phyloP scores from a whole-genome alignment of 768 basidiomycete species.

The Cyclocybe cylindracea region DNA sequence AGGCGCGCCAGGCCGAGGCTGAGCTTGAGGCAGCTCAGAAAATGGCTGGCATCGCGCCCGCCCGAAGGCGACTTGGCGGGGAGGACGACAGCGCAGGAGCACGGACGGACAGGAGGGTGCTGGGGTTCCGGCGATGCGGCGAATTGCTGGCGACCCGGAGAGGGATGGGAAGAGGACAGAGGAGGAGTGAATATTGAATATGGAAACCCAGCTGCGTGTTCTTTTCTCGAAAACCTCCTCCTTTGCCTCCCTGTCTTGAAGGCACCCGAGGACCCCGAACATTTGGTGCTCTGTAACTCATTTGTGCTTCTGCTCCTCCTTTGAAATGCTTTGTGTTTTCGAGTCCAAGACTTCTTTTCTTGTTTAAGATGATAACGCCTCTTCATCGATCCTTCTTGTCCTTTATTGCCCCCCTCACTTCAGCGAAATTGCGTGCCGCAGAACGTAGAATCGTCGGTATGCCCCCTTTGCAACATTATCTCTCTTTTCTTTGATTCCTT shows the following conservation, averaged over 20 bases:
- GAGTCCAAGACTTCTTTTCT: too few relatives aligned
- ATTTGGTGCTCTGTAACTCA: too few relatives aligned
- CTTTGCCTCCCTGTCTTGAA: not conserved
- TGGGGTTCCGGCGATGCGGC: constrained; percentile 20
- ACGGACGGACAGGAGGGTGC: constrained; percentile 37
- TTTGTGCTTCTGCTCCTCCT: too few relatives aligned
- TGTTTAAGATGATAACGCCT: too few relatives aligned
- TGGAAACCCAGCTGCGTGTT: not conserved
- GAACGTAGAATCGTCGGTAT: too few relatives aligned
- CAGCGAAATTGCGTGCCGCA: too few relatives aligned
- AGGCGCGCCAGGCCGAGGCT: constrained; percentile 58
- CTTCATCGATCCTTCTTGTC: too few relatives aligned
- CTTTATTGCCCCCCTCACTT: too few relatives aligned
- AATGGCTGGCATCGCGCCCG: constrained; percentile 18
- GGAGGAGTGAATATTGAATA: constrained; percentile 43
- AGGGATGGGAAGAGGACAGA: constrained; percentile 41
- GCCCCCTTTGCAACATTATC: too few relatives aligned
- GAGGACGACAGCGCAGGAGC: constrained; percentile 38
- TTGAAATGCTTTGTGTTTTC: too few relatives aligned
- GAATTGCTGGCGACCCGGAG: constrained; percentile 27
- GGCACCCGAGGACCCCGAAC: too few relatives aligned
- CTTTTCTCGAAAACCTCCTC: not conserved
- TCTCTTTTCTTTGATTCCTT: too few relatives aligned
- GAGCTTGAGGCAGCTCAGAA: constrained; percentile 62
- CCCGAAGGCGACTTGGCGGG: constrained; percentile 18